Conservation (phyloP, 1,284 basidiomycete genomes). For the Cutaneotrichosporon sp. region DNA sequence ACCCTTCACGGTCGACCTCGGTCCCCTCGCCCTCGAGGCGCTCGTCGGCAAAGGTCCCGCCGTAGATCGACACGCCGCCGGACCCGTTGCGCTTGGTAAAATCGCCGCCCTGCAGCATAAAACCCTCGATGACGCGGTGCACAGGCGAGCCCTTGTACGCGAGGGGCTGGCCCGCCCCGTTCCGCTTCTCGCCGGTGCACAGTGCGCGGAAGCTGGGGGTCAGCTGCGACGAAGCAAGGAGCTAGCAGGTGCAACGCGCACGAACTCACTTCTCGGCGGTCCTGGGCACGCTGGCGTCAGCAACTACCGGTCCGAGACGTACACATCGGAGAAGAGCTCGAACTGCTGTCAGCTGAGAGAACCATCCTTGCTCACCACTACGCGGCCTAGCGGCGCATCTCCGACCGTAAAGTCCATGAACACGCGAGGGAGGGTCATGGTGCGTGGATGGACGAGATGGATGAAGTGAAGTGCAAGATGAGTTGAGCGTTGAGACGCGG, state of each 20-base stretch:
- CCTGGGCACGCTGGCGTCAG: conserved; percentile 65
- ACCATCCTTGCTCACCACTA: conserved; percentile 56
- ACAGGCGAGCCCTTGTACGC: conserved; percentile 80
- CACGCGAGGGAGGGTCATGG: conserved; percentile 52
- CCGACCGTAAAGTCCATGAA: conserved; percentile 76
- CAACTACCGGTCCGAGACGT: conserved; percentile 14
- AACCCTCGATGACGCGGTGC: conserved; percentile 76
- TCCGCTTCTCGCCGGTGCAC: conserved; percentile 80
- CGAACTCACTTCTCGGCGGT: conserved; percentile 82
- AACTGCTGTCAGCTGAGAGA: conserved; percentile 62
- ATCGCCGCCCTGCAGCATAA: conserved; percentile 84
- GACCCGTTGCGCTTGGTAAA: conserved; percentile 60
- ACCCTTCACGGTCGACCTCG: conserved; percentile 52
- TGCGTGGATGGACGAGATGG: background rate
- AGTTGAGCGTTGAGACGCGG: background rate
- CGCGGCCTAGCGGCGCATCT: conserved; percentile 61
- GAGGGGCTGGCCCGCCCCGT: conserved; percentile 65
- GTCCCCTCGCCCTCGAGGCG: conserved; percentile 44
- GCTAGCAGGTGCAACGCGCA: no score
- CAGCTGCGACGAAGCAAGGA: no score
- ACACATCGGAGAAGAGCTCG: conserved; percentile 68
- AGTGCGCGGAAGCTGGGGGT: conserved; percentile 75
- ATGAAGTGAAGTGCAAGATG: background rate
- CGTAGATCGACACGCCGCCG: conserved; percentile 57
- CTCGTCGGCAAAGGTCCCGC: conserved; percentile 52